Evolutionary conservation across 345 rosid species (phyloP).

Genomic region (Citrus cavaleriei): DNA sequence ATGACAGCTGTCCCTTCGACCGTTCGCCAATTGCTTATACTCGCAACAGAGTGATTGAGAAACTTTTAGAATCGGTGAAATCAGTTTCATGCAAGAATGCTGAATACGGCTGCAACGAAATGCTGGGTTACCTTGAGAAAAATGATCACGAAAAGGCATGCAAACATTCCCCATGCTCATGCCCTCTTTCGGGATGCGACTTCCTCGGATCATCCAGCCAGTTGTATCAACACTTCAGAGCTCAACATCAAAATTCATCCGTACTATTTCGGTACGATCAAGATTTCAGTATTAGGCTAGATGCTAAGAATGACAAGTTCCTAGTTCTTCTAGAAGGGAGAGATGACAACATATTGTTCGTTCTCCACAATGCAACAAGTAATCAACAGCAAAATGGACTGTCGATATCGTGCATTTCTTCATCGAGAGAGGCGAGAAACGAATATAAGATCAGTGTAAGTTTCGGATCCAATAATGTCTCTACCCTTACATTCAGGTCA

Average conservation of each 20-base stretch:
- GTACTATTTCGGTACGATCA: background rate
- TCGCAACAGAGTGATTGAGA: background rate
- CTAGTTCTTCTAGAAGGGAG: slow-evolving; percentile 25
- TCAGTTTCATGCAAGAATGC: background rate
- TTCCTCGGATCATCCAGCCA: background rate
- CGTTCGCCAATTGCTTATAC: background rate
- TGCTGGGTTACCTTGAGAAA: background rate
- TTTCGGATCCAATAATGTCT: background rate
- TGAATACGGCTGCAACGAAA: background rate
- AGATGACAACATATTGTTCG: slow-evolving; percentile 17
- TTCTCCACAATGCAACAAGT: slow-evolving; percentile 6
- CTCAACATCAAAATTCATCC: background rate
- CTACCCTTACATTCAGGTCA: background rate
- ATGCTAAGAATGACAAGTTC: slow-evolving; percentile 6
- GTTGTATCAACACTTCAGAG: background rate
- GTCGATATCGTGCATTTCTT: slow-evolving; percentile 24
- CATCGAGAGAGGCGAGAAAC: slow-evolving; percentile 6
- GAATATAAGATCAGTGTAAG: background rate
- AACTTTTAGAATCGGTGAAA: background rate
- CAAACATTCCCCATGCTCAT: background rate
- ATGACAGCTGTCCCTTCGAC: slow-evolving; percentile 11
- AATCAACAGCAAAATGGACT: slow-evolving; percentile 18
- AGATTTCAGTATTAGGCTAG: background rate
- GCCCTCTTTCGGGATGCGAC: background rate
- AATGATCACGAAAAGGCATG: background rate